Evolutionary conservation across 495 filamentous ascomycete genomes (phyloP).

Genomic region (Neurospora intermedia): DNA sequence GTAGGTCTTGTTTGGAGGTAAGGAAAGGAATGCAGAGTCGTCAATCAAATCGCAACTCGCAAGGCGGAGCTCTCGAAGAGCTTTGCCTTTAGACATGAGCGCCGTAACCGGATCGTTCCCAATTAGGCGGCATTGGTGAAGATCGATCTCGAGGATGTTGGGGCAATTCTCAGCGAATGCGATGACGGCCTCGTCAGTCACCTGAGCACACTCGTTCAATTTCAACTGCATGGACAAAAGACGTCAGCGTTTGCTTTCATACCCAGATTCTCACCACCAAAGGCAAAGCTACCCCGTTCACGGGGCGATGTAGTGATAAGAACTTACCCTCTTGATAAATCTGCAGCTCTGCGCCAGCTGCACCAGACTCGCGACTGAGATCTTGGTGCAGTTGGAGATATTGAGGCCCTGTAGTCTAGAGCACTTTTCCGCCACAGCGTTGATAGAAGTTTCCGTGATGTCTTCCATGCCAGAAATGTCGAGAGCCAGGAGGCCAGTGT

Average conservation of each 20-base stretch:
- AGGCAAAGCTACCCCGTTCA: neutral
- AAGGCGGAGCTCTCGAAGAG: slow-evolving; percentile 80
- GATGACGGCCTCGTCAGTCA: slow-evolving; percentile 68
- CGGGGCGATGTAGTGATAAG: neutral
- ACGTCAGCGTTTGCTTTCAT: slow-evolving; percentile 15
- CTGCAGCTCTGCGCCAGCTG: slow-evolving; percentile 74
- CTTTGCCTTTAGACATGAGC: slow-evolving; percentile 61
- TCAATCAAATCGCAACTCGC: slow-evolving; percentile 74
- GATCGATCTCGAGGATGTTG: slow-evolving; percentile 91
- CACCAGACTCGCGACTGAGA: slow-evolving; percentile 77
- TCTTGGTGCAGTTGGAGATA: slow-evolving; percentile 71
- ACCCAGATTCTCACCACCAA: neutral
- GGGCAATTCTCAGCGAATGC: slow-evolving; percentile 81
- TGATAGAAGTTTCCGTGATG: slow-evolving; percentile 75
- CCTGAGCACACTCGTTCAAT: slow-evolving; percentile 74
- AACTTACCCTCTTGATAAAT: slow-evolving; percentile 74
- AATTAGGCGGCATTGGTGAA: slow-evolving; percentile 73
- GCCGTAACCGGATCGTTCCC: slow-evolving; percentile 71
- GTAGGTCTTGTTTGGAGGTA: slow-evolving; percentile 59
- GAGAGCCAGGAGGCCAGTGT: slow-evolving; percentile 72
- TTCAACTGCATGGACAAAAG: slow-evolving; percentile 55
- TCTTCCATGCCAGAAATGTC: slow-evolving; percentile 74
- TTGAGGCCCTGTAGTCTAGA: slow-evolving; percentile 84
- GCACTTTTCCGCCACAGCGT: slow-evolving; percentile 72
- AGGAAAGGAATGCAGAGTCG: slow-evolving; percentile 72